phyloP scores from a whole-genome alignment of 2,329 filamentous ascomycete species.

The Ascochyta clinopodiicola region DNA sequence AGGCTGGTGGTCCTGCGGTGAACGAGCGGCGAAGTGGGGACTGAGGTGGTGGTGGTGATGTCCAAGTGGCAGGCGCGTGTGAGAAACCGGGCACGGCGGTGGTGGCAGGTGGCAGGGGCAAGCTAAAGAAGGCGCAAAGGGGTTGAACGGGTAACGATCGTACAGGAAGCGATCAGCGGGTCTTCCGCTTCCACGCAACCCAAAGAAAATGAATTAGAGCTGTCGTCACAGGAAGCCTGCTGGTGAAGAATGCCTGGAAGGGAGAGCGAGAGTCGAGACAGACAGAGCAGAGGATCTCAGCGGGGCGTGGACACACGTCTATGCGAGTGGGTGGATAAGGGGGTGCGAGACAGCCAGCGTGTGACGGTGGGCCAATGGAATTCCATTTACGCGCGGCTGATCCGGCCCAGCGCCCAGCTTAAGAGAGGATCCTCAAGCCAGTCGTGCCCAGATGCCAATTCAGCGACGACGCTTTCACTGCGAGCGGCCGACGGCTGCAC shows the following conservation, averaged over 20 bases:
- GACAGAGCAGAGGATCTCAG: slow-evolving; percentile 28
- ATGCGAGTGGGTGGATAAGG: slow-evolving; percentile 32
- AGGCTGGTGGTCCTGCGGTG: slow-evolving; percentile 17
- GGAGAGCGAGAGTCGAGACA: slow-evolving; percentile 31
- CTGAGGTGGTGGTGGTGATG: slow-evolving; percentile 25
- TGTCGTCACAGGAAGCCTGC: slow-evolving; percentile 25
- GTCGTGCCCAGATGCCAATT: neutral
- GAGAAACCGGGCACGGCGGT: slow-evolving; percentile 41
- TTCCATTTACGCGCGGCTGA: slow-evolving; percentile 11
- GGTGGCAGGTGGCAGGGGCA: slow-evolving; percentile 33
- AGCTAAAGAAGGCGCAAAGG: slow-evolving; percentile 26
- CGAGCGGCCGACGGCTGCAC: slow-evolving; percentile 2
- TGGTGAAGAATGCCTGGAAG: slow-evolving; percentile 32
- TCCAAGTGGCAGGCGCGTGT: slow-evolving; percentile 29
- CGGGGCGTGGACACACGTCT: slow-evolving; percentile 25
- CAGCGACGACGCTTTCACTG: slow-evolving; percentile 2
- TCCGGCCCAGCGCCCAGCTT: slow-evolving; percentile 25
- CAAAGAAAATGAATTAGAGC: slow-evolving; percentile 20
- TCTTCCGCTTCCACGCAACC: slow-evolving; percentile 27
- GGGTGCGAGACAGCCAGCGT: slow-evolving; percentile 41
- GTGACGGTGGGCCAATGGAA: slow-evolving; percentile 22
- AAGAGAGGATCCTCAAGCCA: slow-evolving; percentile 9
- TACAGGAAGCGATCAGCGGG: slow-evolving; percentile 40
- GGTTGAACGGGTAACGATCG: slow-evolving; percentile 37
- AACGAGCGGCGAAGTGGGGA: slow-evolving; percentile 33